A percentile compares a stretch with the other conserved stretches of the same genome.
phyloP scores from a whole-genome alignment of 345 rosid genomes.

The Theobroma cacao region DNA sequence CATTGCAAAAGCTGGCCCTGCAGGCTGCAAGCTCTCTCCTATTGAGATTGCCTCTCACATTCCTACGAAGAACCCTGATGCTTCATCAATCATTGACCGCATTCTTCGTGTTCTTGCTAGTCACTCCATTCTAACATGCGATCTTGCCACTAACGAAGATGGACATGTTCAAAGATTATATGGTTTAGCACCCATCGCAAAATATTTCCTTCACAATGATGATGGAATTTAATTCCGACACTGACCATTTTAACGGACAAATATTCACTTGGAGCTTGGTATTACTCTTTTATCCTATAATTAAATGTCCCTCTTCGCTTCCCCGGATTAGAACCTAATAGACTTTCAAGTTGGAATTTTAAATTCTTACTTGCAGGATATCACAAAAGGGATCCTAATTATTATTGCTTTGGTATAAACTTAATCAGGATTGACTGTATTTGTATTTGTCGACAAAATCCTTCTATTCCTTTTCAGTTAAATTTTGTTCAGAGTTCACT shows the following conservation, averaged over 20 bases:
- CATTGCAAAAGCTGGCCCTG: constrained; percentile 15
- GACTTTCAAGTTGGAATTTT: no score
- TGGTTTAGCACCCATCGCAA: constrained; percentile 28
- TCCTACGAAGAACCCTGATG: constrained; percentile 16
- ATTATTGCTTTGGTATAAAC: no score
- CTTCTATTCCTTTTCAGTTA: no score
- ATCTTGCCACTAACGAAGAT: not conserved
- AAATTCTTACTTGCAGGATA: no score
- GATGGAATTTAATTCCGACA: not conserved
- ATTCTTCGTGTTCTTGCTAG: constrained; percentile 27
- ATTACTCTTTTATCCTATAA: not conserved
- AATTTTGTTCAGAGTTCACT: no score
- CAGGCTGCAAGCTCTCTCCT: constrained; percentile 17
- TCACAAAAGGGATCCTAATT: no score
- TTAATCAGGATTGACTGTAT: no score
- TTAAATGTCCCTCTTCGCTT: no score
- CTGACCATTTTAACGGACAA: not conserved
- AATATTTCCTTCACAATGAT: constrained; percentile 17
- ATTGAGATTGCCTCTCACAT: constrained; percentile 30
- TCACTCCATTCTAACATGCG: not conserved
- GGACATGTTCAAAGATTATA: constrained; percentile 21
- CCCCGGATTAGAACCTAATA: no score
- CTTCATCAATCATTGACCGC: constrained; percentile 22
- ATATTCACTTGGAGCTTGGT: not conserved
- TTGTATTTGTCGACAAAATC: no score